These are phyloP conservation scores for Calonectria crousiana DNA, from an alignment of 2,329 filamentous ascomycete genomes.

Conservation along the genomic window DNA sequence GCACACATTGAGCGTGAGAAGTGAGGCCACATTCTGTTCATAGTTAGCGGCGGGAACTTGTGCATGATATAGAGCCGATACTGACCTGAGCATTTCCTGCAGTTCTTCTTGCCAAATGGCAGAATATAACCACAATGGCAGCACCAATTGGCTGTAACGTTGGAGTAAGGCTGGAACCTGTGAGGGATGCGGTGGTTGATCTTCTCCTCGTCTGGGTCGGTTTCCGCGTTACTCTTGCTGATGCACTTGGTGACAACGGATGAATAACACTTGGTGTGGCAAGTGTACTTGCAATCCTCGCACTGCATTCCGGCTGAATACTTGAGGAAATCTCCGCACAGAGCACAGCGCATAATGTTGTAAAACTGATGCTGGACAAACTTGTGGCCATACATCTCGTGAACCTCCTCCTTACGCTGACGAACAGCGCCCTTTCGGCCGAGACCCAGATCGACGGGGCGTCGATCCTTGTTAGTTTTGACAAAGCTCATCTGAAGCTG, in stretches of 20 bases:
- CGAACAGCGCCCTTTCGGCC: slow-evolving; percentile 96
- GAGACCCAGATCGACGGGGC: slow-evolving; percentile 88
- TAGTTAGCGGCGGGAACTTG: slow-evolving; percentile 35
- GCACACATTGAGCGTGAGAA: slow-evolving; percentile 90
- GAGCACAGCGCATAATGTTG: slow-evolving; percentile 99
- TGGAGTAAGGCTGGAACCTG: slow-evolving; percentile 95
- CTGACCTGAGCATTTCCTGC: slow-evolving; percentile 88
- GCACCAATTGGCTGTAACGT: slow-evolving; percentile 99
- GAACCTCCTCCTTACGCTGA: slow-evolving; percentile 96
- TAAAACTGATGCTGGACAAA: slow-evolving; percentile 99
- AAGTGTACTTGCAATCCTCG: slow-evolving; percentile 99
- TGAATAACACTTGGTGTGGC: slow-evolving; percentile 95
- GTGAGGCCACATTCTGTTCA: slow-evolving; percentile 86
- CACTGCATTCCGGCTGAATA: slow-evolving; percentile 99
- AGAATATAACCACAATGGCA: slow-evolving; percentile 98
- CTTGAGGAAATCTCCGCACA: slow-evolving; percentile 98
- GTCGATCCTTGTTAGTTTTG: slow-evolving; percentile 88
- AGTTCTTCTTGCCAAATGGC: slow-evolving; percentile 94
- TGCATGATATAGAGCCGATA: neutral
- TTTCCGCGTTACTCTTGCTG: slow-evolving; percentile 98
- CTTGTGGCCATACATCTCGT: slow-evolving; percentile 99
- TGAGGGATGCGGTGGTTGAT: slow-evolving; percentile 99
- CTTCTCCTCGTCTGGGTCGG: slow-evolving; percentile 98
- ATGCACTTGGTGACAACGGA: slow-evolving; percentile 99
- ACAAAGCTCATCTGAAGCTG: slow-evolving; percentile 92